A percentile compares a stretch with the other conserved stretches of the same genome.
Evolutionary conservation across 768 basidiomycete species (phyloP).

Genomic region (Russula ochroleuca): DNA sequence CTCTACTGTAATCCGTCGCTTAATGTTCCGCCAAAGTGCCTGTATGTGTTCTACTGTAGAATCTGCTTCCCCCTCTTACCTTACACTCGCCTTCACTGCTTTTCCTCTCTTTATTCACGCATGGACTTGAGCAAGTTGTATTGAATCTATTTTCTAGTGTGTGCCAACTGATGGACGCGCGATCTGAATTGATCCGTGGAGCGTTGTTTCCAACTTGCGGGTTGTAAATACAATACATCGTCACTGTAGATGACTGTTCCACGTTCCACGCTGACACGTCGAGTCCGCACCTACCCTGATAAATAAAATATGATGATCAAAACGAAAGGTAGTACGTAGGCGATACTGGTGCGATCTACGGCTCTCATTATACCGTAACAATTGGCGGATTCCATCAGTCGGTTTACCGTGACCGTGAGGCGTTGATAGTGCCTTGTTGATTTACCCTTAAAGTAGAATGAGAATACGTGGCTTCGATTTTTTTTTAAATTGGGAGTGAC

Average conservation of each 20-base stretch:
- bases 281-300: not conserved
- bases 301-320: not conserved
- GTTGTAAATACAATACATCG: not conserved
- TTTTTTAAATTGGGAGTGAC: too few relatives aligned
- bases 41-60: not conserved
- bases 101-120: not conserved
- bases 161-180: not conserved
- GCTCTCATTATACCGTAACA: not conserved
- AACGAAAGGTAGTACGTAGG: not conserved
- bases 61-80: not conserved
- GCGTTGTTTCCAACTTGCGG: not conserved
- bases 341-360: not conserved
- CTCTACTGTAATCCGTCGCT: not conserved
- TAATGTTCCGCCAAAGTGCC: not conserved
- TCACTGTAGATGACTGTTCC: too few relatives aligned
- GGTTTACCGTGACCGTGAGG: too few relatives aligned
- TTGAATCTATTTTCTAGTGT: not conserved
- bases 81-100: too few relatives aligned
- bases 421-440: too few relatives aligned
- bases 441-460: too few relatives aligned
- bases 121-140: not conserved
- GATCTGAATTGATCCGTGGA: not conserved
- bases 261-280: too few relatives aligned
- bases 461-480: too few relatives aligned
- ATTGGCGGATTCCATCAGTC: too few relatives aligned